Evolutionary conservation across 2,329 filamentous ascomycete species (phyloP).

Genomic region (Pseudocercospora ulei): DNA sequence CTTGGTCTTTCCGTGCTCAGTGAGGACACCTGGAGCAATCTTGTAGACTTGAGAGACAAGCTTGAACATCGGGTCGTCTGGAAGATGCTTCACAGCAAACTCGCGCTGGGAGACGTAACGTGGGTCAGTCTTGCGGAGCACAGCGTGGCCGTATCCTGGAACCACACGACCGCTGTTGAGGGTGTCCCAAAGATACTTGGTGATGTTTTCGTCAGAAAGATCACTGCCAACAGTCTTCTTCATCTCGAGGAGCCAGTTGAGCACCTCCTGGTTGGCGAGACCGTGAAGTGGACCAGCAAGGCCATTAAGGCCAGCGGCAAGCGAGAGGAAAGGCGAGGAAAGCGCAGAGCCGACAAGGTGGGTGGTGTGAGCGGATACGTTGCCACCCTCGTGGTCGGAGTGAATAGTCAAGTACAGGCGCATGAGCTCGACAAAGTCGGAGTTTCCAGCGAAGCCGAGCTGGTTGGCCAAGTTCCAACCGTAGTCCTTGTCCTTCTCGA

Average conservation of each 20-base stretch:
- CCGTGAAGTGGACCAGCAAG: slow-evolving; percentile 97
- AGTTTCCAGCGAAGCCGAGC: slow-evolving; percentile 90
- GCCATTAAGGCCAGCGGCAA: slow-evolving; percentile 94
- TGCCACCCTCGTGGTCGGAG: slow-evolving; percentile 99
- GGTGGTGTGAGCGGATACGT: slow-evolving; percentile 96
- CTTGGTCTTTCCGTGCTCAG: slow-evolving; percentile 99
- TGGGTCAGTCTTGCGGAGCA: slow-evolving; percentile 98
- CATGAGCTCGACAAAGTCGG: slow-evolving; percentile 96
- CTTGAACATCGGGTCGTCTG: slow-evolving; percentile 99
- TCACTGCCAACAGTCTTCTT: slow-evolving; percentile 90
- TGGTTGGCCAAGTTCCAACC: slow-evolving; percentile 99
- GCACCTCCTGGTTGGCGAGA: slow-evolving; percentile 98
- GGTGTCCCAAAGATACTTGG: slow-evolving; percentile 96
- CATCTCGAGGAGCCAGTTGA: slow-evolving; percentile 99
- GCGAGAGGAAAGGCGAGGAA: slow-evolving; percentile 93
- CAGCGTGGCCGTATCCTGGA: slow-evolving; percentile 95
- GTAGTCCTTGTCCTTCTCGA: slow-evolving; percentile 99
- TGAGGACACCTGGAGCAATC: slow-evolving; percentile 94
- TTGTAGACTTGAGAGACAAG: slow-evolving; percentile 99
- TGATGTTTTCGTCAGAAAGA: slow-evolving; percentile 91
- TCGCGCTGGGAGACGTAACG: slow-evolving; percentile 97
- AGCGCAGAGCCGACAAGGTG: slow-evolving; percentile 94
- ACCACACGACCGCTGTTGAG: slow-evolving; percentile 93
- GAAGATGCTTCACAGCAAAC: slow-evolving; percentile 87
- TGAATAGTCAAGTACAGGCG: slow-evolving; percentile 99